Evolutionary conservation across 768 basidiomycete genomes (phyloP).

Genomic region (Lactarius indigo): DNA sequence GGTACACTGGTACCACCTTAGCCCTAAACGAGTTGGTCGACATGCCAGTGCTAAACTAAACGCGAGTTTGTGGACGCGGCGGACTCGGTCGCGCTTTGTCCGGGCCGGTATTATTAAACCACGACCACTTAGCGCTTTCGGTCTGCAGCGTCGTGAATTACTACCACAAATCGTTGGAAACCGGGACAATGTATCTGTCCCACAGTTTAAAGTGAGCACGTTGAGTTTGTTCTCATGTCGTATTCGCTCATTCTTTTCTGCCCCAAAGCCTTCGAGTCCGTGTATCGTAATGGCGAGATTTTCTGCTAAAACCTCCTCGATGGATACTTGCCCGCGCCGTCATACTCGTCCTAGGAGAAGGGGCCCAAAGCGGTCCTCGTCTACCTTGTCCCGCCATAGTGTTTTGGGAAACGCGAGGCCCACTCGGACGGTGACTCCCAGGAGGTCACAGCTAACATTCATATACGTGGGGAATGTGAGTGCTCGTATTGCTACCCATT

Average conservation of each 20-base stretch:
- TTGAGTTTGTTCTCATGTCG: not conserved
- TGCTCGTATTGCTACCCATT: constrained; percentile 30
- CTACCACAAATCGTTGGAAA: not conserved
- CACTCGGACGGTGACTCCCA: not conserved
- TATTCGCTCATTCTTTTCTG: not conserved
- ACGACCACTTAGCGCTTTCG: not conserved
- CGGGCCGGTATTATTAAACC: not conserved
- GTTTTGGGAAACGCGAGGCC: not conserved
- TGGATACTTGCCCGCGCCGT: not conserved
- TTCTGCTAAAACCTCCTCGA: constrained; percentile 4
- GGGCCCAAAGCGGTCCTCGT: not conserved
- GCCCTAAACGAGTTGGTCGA: not conserved
- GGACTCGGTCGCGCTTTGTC: not conserved
- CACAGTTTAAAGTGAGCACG: not conserved
- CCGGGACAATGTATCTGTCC: not conserved
- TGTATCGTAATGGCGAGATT: constrained; percentile 4
- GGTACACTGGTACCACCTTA: constrained; percentile 39
- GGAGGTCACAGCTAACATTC: constrained; percentile 28
- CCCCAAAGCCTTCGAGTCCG: not conserved
- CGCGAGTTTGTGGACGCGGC: not conserved
- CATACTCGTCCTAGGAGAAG: not conserved
- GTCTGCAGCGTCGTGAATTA: not conserved
- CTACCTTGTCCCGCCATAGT: not conserved
- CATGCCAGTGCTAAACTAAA: not conserved
- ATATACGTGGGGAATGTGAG: constrained; percentile 66